Evolutionary conservation across 805 yeast species (phyloP).

Genomic region (Cyberlindnera maritima): DNA sequence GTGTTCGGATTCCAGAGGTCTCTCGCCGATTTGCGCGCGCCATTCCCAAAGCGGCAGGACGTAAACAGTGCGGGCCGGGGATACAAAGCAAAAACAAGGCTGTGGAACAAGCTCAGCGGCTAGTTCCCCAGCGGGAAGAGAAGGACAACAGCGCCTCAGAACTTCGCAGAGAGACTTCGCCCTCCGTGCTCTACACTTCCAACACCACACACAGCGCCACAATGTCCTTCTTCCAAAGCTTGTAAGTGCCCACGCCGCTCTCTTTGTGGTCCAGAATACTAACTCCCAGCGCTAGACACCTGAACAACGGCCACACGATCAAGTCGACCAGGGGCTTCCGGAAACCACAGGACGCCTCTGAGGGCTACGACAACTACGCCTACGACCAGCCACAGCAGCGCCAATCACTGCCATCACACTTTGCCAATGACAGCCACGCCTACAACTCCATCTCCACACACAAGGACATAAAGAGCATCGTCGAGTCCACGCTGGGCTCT

Average conservation of each 20-base stretch:
- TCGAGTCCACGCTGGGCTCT: conserved; percentile 93
- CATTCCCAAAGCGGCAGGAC: conserved; percentile 13
- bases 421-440: conserved; percentile 5
- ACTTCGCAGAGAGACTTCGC: too few relatives aligned
- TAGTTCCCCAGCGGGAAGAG: too few relatives aligned
- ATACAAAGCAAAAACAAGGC: conserved; percentile 11
- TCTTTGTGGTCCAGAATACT: not conserved
- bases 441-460: conserved; percentile 50
- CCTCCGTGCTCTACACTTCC: not conserved
- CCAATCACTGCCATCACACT: conserved; percentile 9
- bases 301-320: conserved; percentile 46
- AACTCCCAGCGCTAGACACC: conserved; percentile 30
- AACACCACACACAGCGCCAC: conserved; percentile 1
- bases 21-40: conserved; percentile 2
- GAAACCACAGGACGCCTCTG: conserved; percentile 26
- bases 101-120: conserved; percentile 1
- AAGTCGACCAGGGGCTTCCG: conserved; percentile 46
- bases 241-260: conserved; percentile 20
- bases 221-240: conserved; percentile 32
- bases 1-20: too few relatives aligned
- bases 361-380: conserved; percentile 2
- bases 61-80: conserved; percentile 11
- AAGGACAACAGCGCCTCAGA: too few relatives aligned
- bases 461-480: conserved; percentile 78
- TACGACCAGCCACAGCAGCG: conserved; percentile 17